Evolutionary conservation across 2,329 filamentous ascomycete genomes (phyloP), one percentile per base, ranked within the genome.

Genomic region (Aspergillus brasiliensis): DNA sequence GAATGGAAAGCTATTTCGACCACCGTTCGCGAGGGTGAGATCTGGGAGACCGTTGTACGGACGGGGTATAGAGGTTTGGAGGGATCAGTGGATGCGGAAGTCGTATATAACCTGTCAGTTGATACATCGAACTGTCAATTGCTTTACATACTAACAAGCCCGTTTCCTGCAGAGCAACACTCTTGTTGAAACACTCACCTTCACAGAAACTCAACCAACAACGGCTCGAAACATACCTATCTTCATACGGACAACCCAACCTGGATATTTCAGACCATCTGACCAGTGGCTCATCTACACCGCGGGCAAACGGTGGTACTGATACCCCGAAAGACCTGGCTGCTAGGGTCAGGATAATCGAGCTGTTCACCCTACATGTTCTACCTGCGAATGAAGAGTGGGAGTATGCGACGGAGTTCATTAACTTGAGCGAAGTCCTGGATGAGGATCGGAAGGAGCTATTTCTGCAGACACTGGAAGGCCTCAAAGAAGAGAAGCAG

Each of bases 381-480:
- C 86, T 99, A n/a, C 88, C 94, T 5, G 86, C 92, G 56, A 98
- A 97, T 68, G 88, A 91, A 58, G 92, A 98, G 78, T 99, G 95
- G 95, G 91, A 97, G 60, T 97, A 97, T 69, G 92, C 95, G 3
- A 86, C 87, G 61, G 91, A 96, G 68, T 98, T 98, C 75, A 96
- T 98, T 71, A 87, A 84, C 69, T 86, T 92, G 71, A 95, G 88
- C 74, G 88, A 94, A 49, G 87, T 97, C 25, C 83, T 99, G 1
- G 94, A 98, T 73, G 94, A 97, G 55, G 95, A 98, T 78, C 86
- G 91, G 47, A 88, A 91, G 63, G 92, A 98, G 69, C 88, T 91
- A 0, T 97, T 98, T 74, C 79, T 96, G 15, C 89, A 94, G 68
- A 94, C 93, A 4, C 82, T 98, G 15, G 87, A 96, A 72, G 89